Base-by-base conservation (phyloP, 306 rosid species). In the Mimosa pudica region DNA sequence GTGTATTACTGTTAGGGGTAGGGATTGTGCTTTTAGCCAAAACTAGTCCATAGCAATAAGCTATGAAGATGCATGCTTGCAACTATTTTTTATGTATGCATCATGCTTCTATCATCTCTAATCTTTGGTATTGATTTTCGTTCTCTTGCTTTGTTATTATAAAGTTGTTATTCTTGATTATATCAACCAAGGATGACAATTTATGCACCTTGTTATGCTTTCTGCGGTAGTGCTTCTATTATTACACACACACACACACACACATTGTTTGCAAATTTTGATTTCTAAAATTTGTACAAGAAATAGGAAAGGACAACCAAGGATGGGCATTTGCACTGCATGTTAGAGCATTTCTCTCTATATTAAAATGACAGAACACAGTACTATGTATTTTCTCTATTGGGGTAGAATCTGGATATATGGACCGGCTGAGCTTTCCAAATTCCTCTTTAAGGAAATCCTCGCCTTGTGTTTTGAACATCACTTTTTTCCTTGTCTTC, bases 11-110 rank as follows among this genome's bases (percentile, higher is more conserved):
- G 81, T 78, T 49, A 10, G 7, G 32, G 81, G 18, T 71, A 10
- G 51, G 10, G 51, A 47, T 47, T 47, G 51, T 47, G 16, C 11
- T 48, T 48, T 48, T 48, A 48, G 12, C 52, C 16, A 13, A 48
- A 48, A 64, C 67, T 10, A 78, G 54, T 63, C 63, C 60, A 48
- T 41, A 4, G 74, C 44, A 82, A 14, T 57, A 73, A 76, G 65
- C 75, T 32, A 52, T 42, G 20, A 42, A 44, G 46, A 35, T 45
- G 71, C 78, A 17, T 9, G n/a, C 72, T 60, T 75, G 64, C 6
- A 58, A 24, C 54, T 61, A 30, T 57, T 63, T 61, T 66, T 16
- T 12, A 44, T 66, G 63, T 18, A 69, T 70, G 61, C 61, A 71
- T 45, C 16, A 75, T 69, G 78, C 51, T 52, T 57, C 36, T 72